Conservation (phyloP, 441 rosid genomes). For the Erodium texanum region DNA sequence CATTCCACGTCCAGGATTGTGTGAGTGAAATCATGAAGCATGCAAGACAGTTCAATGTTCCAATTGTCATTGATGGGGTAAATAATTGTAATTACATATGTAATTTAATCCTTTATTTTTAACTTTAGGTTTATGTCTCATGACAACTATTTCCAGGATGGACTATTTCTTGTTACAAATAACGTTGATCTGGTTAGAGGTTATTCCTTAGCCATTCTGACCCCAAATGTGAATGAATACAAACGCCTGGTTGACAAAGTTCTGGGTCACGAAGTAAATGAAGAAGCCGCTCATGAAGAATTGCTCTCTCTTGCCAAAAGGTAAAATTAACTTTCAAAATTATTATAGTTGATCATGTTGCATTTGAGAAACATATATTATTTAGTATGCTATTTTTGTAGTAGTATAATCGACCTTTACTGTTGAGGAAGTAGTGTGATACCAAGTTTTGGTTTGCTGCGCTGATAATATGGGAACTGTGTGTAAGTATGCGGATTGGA, state of each 20-base stretch:
- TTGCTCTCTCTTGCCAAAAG: constrained; percentile 56
- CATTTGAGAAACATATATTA: not conserved
- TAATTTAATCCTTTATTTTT: not conserved
- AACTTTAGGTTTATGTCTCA: not conserved
- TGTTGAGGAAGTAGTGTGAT: not conserved
- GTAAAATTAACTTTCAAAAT: constrained; percentile 27
- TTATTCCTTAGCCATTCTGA: constrained; percentile 69
- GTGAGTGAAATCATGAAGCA: constrained; percentile 58
- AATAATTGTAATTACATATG: constrained; percentile 16
- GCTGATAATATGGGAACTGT: not conserved
- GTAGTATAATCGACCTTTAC: not conserved
- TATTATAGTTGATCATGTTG: not conserved
- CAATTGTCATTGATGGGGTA: constrained; percentile 86
- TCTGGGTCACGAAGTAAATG: constrained; percentile 55
- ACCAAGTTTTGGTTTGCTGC: not conserved
- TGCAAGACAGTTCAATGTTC: constrained; percentile 65
- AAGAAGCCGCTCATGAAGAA: constrained; percentile 47
- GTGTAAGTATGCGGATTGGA: not conserved
- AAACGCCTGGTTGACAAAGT: constrained; percentile 78
- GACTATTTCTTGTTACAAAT: constrained; percentile 74
- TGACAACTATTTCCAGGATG: constrained; percentile 42
- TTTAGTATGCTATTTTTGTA: not conserved
- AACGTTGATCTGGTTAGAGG: constrained; percentile 56
- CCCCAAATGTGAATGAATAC: constrained; percentile 88
- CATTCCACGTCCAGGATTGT: constrained; percentile 48